Conservation (phyloP, 148 eudicot genomes). For the Rhododendron kiyosumense region DNA sequence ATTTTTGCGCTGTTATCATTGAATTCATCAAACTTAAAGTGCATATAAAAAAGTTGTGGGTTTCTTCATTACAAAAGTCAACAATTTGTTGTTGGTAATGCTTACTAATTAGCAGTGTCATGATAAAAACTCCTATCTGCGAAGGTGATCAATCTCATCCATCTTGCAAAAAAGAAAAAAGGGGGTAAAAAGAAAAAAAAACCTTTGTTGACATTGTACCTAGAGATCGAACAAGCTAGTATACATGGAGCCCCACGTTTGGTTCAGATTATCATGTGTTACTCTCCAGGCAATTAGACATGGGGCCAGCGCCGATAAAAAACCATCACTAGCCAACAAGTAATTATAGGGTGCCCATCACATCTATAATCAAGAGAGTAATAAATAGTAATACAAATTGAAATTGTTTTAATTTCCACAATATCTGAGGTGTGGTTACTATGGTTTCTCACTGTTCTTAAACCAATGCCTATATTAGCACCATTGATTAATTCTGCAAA, state of each 20-base stretch:
- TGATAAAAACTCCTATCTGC: not conserved
- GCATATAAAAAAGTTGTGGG: not conserved
- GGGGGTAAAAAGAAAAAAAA: not conserved
- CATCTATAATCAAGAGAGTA: not conserved
- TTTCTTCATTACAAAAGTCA: conserved; percentile 1
- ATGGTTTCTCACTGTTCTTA: not conserved
- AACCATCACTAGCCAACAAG: not conserved
- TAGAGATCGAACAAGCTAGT: not conserved
- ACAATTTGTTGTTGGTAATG: not conserved
- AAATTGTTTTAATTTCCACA: not conserved
- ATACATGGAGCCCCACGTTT: conserved; percentile 7
- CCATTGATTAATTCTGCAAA: not conserved
- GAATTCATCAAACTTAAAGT: conserved; percentile 1
- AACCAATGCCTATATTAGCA: not conserved
- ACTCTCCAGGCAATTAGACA: not conserved
- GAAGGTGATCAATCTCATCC: conserved; percentile 7
- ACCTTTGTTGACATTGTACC: conserved; percentile 8
- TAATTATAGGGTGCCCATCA: not conserved
- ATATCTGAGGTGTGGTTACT: not conserved
- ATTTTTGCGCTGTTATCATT: not conserved
- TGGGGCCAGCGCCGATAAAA: not conserved
- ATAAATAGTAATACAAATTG: not conserved
- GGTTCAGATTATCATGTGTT: conserved; percentile 11
- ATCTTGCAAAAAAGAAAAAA: not conserved
- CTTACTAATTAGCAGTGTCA: conserved; percentile 2